Base-by-base conservation (phyloP, 108 stramenopile species). In the Skeletonema marinoi region DNA sequence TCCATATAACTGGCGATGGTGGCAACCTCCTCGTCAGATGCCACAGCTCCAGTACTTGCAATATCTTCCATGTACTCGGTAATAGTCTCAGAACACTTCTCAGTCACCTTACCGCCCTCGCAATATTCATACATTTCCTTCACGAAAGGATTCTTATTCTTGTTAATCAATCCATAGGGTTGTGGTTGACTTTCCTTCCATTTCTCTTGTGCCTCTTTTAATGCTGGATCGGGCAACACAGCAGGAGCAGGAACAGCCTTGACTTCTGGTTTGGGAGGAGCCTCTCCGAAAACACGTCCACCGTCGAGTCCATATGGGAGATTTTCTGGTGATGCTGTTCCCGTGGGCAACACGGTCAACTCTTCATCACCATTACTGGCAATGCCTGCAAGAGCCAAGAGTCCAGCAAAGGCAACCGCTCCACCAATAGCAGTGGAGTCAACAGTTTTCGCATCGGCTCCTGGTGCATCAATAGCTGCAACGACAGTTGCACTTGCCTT, bases 91-190 rank as follows among this genome's bases (percentile, higher is more conserved):
- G 75, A 68, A 42, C 81, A 82, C 1, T 48, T n/a, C 10, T 67
- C 71, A 25, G 74, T 70, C 12, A 76, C 81, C 64, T 82, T 82
- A 1, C 81, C 81, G 0, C 70, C 65, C 60, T 76, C 81, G 21
- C 81, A 82, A 56, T 82, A 76, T 50, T 82, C 74, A 46, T 68
- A 56, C 32, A 82, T 62, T 21, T 75, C 65, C 39, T 66, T 73
- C 3, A 82, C 32, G 66, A 76, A 82, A 8, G 81, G 81, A 68
- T 82, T 82, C 25, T 62, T 76, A 12, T 51, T n/a, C 19, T 50
- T 48, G 31, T 82, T 82, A 6, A 65, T 35, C 12, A 82, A 38
- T 48, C 81, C 81, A 60, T 82, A 82, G 31, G 81, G 81, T 17
- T 65, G 61, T 13, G 81, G 74, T 32, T 65, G 70, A 33, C 62